A percentile compares a stretch with the other conserved stretches of the same genome.
Conservation (phyloP, 257 asterid genomes). For the Prunella vulgaris region DNA sequence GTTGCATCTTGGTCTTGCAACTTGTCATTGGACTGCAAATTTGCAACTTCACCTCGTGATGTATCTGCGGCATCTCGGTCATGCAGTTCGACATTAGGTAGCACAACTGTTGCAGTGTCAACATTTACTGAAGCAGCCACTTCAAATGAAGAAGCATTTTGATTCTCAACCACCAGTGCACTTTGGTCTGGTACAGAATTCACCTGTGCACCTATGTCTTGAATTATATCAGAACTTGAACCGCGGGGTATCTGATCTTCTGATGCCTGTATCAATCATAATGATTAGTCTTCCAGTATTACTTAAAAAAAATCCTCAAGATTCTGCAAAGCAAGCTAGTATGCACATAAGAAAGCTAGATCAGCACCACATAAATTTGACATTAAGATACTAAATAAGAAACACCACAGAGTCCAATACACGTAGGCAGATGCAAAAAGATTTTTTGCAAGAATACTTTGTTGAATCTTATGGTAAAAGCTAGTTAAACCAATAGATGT, state of each 20-base stretch:
- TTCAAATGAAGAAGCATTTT: neutral
- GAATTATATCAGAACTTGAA: slow-evolving; percentile 23
- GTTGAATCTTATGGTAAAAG: neutral
- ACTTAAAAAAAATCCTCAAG: neutral
- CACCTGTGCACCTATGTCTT: slow-evolving; percentile 18
- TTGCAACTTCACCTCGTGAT: slow-evolving; percentile 10
- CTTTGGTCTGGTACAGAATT: neutral
- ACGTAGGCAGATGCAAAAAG: neutral
- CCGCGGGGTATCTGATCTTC: slow-evolving; percentile 17
- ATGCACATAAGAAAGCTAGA: neutral
- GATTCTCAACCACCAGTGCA: neutral
- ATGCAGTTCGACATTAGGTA: slow-evolving; percentile 2
- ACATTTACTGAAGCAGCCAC: neutral
- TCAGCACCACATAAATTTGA: neutral
- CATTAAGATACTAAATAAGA: neutral
- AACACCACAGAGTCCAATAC: neutral
- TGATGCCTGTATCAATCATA: slow-evolving; percentile 29
- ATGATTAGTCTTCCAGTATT: neutral
- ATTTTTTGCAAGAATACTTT: neutral
- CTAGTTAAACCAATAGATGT: neutral
- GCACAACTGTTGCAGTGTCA: neutral
- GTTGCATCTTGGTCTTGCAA: slow-evolving; percentile 23
- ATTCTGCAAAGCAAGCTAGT: neutral
- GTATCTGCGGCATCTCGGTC: neutral
- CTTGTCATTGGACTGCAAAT: slow-evolving; percentile 10